Base-by-base conservation (phyloP, 495 filamentous ascomycete genomes). In the Rhypophila decipiens region DNA sequence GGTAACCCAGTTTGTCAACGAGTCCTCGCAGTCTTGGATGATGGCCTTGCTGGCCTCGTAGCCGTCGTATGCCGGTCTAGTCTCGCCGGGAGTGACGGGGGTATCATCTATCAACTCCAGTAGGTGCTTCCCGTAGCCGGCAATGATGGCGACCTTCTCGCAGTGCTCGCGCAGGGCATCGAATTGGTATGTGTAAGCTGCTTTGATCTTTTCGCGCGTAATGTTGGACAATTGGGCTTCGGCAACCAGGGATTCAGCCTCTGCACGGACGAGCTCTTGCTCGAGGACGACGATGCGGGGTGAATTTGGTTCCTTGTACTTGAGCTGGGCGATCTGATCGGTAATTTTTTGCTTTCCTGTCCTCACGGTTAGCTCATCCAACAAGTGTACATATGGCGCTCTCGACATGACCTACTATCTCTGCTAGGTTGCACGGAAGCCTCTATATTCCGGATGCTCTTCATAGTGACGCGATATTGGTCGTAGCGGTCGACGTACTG, bases 221-320 rank as follows among this genome's bases (percentile, higher is more conserved):
- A 98, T 98, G 76, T 98, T 98, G 60, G 90, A 96, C 39, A 98
- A 78, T 66, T 98, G 93, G 27, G 93, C 93, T 68, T 98, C 93
- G 55, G 93, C 93, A 34, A 98, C 93, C 17, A 98, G 81, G 15
- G 94, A 97, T 68, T 98, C 93, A 60, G 93, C 93, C 67, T 98
- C 93, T 52, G 93, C 94, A 56, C 93, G 93, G 50, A 98, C 93
- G 44, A 98, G 86, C 69, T 98, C 93, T 68, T 97, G 93, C 70
- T 98, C 93, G 55, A 98, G 84, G 27, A 98, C 90, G 44, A 95
- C 89, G 44, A 98, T 97, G 66, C 88, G 90, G 34, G 94, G 90
- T 9, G 89, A 96, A 73, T 94, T 94, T 24, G 93, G 93, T 65
- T 98, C 94, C 73, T 97, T 97, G 82, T 97, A 98, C 69, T 98